phyloP scores from a whole-genome alignment of 371 early-diverging fungal genomes.

The Coemansia sp. region DNA sequence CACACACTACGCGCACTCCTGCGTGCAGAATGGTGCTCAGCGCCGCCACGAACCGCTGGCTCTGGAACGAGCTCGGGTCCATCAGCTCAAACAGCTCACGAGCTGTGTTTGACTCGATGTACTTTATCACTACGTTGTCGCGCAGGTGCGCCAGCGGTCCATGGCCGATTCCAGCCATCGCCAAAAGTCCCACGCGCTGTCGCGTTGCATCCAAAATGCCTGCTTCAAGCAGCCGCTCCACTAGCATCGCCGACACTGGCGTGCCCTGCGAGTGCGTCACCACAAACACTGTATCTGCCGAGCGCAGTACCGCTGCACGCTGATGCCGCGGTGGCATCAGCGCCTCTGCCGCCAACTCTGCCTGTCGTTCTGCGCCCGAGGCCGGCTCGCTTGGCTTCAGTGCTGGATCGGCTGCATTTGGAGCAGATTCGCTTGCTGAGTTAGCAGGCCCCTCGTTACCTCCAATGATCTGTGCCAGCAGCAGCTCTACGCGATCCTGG shows the following conservation, averaged over 20 bases:
- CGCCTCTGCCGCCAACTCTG: slow-evolving; percentile 22
- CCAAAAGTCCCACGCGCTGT: slow-evolving; percentile 74
- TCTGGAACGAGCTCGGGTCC: slow-evolving; percentile 67
- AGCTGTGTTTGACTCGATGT: slow-evolving; percentile 83
- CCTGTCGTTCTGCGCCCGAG: slow-evolving; percentile 10
- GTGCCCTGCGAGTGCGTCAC: slow-evolving; percentile 92
- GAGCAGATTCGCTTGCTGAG: neutral
- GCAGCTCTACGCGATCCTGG: slow-evolving; percentile 72
- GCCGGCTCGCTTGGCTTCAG: neutral
- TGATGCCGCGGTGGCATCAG: slow-evolving; percentile 36
- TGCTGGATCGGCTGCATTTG: too few relatives aligned
- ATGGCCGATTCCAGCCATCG: slow-evolving; percentile 91
- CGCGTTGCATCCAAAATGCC: slow-evolving; percentile 61
- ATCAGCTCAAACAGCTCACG: slow-evolving; percentile 90
- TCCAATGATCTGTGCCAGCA: slow-evolving; percentile 63
- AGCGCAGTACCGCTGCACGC: slow-evolving; percentile 27
- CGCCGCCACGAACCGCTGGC: slow-evolving; percentile 66
- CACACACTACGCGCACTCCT: slow-evolving; percentile 68
- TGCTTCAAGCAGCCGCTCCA: slow-evolving; percentile 67
- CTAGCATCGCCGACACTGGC: slow-evolving; percentile 77
- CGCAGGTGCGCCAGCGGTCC: slow-evolving; percentile 85
- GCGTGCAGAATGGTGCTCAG: slow-evolving; percentile 64
- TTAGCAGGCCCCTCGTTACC: neutral
- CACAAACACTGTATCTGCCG: slow-evolving; percentile 79
- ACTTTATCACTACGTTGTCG: slow-evolving; percentile 77